These are phyloP conservation scores for Calendula officinalis DNA, from an alignment of 129 eudicot species.

Conservation along the genomic window DNA sequence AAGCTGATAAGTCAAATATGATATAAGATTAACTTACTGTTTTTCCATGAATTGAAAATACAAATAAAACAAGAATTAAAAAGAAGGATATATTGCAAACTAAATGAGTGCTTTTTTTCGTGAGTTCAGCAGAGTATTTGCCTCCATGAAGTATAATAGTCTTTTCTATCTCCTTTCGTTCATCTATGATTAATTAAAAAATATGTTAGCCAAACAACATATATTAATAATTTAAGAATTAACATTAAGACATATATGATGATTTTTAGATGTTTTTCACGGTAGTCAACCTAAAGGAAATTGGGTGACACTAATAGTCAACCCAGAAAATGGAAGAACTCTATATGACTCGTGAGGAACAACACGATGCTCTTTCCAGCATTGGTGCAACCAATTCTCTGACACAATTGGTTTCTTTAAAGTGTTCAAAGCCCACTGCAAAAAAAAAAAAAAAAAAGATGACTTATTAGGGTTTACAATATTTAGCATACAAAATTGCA, in stretches of 20 bases:
- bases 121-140: constrained; percentile 86
- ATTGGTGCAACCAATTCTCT: constrained; percentile 77
- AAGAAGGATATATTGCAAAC: constrained; percentile 89
- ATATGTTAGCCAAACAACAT: constrained; percentile 15
- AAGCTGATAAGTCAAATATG: neutral
- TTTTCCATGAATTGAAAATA: constrained; percentile 7
- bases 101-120: constrained; percentile 76
- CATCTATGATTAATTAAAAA: constrained; percentile 42
- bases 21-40: neutral
- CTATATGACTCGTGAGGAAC: constrained; percentile 89
- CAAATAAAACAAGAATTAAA: constrained; percentile 5
- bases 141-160: constrained; percentile 77
- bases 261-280: constrained; percentile 4
- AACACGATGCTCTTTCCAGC: constrained; percentile 97
- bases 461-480: constrained; percentile 12
- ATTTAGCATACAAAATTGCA: constrained; percentile 14
- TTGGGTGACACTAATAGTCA: constrained; percentile 77
- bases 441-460: neutral
- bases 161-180: constrained; percentile 75
- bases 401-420: constrained; percentile 84
- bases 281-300: constrained; percentile 64
- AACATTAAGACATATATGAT: constrained; percentile 9
- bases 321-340: constrained; percentile 84
- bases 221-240: constrained; percentile 10
- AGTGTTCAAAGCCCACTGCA: constrained; percentile 82